phyloP scores from a whole-genome alignment of 768 basidiomycete genomes.

The Trametes cubensis region DNA sequence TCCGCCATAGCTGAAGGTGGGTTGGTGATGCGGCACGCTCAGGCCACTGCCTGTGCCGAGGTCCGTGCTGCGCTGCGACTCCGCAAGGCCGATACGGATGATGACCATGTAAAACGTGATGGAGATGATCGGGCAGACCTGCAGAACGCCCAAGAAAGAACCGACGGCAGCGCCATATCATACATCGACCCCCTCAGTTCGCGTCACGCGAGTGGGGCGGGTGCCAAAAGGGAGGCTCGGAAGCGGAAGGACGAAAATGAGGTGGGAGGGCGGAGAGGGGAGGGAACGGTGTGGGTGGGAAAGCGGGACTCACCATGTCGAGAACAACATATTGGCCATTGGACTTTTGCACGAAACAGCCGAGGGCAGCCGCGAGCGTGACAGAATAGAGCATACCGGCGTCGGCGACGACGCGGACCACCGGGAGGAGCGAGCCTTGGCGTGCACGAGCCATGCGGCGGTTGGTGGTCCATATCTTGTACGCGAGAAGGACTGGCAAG shows the following conservation, averaged over 20 bases:
- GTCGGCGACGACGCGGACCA: constrained; percentile 32
- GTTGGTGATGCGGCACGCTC: not conserved
- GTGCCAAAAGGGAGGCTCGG: too few relatives aligned
- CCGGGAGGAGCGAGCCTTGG: constrained; percentile 20
- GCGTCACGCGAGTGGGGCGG: too few relatives aligned
- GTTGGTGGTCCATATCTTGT: constrained; percentile 31
- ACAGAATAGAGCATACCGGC: constrained; percentile 31
- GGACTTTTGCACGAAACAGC: constrained; percentile 28
- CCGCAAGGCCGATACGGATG: constrained; percentile 26
- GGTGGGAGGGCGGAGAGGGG: not conserved
- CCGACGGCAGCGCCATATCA: not conserved
- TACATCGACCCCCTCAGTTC: not conserved
- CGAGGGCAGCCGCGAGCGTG: constrained; percentile 28
- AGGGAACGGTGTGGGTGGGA: not conserved
- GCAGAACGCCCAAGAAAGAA: not conserved
- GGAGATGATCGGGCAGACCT: constrained; percentile 32
- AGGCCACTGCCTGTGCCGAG: not conserved
- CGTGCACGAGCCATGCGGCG: constrained; percentile 13
- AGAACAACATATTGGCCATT: constrained; percentile 28
- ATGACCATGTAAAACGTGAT: constrained; percentile 35
- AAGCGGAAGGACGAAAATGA: too few relatives aligned
- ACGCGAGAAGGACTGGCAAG: constrained; percentile 28
- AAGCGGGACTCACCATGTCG: constrained; percentile 26
- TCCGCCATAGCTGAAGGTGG: not conserved
- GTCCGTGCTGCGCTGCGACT: not conserved